These are phyloP conservation scores for Nemania serpens DNA, from an alignment of 2,329 filamentous ascomycete genomes.

Conservation along the genomic window DNA sequence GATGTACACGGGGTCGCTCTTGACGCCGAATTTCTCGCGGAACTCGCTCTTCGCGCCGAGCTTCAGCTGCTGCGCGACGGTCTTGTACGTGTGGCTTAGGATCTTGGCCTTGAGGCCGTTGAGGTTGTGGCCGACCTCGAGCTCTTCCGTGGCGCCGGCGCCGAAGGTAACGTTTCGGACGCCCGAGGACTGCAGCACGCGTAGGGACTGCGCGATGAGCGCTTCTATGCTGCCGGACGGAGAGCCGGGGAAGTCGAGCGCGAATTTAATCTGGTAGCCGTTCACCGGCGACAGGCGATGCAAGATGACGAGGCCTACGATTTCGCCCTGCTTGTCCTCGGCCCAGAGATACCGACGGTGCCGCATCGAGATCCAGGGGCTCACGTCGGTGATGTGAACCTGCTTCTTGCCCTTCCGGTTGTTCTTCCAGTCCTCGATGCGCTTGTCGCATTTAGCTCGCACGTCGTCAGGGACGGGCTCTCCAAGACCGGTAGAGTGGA, in stretches of 20 bases:
- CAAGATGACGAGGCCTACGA: slow-evolving; percentile 79
- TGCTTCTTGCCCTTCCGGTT: slow-evolving; percentile 80
- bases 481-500: slow-evolving; percentile 72
- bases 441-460: slow-evolving; percentile 69
- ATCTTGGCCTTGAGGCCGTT: slow-evolving; percentile 80
- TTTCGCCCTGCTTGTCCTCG: slow-evolving; percentile 70
- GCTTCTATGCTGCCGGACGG: slow-evolving; percentile 88
- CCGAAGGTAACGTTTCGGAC: slow-evolving; percentile 80
- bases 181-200: slow-evolving; percentile 61
- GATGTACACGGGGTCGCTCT: slow-evolving; percentile 84
- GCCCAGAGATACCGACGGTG: slow-evolving; percentile 89
- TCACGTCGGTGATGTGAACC: slow-evolving; percentile 87
- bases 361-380: slow-evolving; percentile 81
- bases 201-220: slow-evolving; percentile 63
- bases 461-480: slow-evolving; percentile 68
- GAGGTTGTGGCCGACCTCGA: slow-evolving; percentile 81
- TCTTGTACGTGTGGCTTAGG: slow-evolving; percentile 79
- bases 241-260: slow-evolving; percentile 86
- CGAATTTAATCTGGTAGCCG: slow-evolving; percentile 95
- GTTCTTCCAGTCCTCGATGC: slow-evolving; percentile 78
- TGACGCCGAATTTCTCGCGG: slow-evolving; percentile 84
- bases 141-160: slow-evolving; percentile 74
- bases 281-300: slow-evolving; percentile 79
- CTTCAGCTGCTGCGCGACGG: slow-evolving; percentile 45
- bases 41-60: slow-evolving; percentile 82